These are phyloP conservation scores for Cordyceps tenuipes DNA, from an alignment of 2,329 filamentous ascomycete genomes.

Conservation along the genomic window DNA sequence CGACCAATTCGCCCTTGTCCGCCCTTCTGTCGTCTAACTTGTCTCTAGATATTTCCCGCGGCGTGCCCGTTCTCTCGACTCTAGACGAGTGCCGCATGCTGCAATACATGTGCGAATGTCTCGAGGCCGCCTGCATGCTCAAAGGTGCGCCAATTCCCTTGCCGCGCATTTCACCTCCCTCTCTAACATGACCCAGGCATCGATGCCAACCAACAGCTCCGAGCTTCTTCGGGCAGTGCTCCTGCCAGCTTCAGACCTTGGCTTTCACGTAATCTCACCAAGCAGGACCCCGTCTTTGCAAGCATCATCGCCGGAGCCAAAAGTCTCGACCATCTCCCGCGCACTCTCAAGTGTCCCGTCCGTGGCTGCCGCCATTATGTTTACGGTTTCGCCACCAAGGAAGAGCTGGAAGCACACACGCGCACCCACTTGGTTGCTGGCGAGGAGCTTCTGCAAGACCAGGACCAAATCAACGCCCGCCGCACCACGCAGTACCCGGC, in stretches of 20 bases:
- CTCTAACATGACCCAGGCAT: slow-evolving; percentile 1
- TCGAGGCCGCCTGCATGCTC: slow-evolving; percentile 9
- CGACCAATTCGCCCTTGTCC: neutral
- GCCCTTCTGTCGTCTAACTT: neutral
- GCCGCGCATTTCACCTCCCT: neutral
- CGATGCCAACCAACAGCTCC: slow-evolving; percentile 10
- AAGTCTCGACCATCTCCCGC: neutral
- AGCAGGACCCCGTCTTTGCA: slow-evolving; percentile 9
- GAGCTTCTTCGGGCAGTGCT: slow-evolving; percentile 2
- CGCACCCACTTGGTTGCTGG: slow-evolving; percentile 33
- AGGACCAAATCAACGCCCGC: slow-evolving; percentile 27
- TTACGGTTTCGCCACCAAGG: slow-evolving; percentile 44
- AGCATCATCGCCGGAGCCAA: neutral
- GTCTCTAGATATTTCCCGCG: neutral
- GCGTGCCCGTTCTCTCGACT: neutral
- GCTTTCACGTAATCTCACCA: slow-evolving; percentile 8
- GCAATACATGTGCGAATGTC: slow-evolving; percentile 10
- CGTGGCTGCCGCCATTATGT: slow-evolving; percentile 49
- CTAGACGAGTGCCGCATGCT: slow-evolving; percentile 9
- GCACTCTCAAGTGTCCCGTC: slow-evolving; percentile 45
- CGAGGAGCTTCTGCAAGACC: slow-evolving; percentile 29
- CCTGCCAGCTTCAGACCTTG: slow-evolving; percentile 10
- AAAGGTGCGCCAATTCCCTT: neutral
- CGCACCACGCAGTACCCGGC: slow-evolving; percentile 11
- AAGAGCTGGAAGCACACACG: slow-evolving; percentile 44